Evolutionary conservation across 805 yeast species (phyloP).

Genomic region (Saturnispora hagleri): DNA sequence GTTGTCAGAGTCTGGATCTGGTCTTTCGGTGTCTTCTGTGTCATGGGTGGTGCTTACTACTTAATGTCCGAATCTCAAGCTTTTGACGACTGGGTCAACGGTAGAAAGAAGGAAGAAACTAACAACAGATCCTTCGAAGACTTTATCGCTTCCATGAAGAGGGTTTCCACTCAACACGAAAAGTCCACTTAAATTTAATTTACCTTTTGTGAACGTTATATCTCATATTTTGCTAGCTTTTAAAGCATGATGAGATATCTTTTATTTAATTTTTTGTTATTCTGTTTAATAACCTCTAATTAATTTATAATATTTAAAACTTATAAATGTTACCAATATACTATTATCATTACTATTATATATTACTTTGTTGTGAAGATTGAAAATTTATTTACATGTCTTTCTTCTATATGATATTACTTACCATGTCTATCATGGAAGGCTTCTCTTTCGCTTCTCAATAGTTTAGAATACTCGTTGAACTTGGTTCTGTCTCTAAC

Average conservation of each 20-base stretch:
- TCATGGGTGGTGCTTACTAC: constrained; percentile 94
- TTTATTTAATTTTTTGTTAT: constrained; percentile 1
- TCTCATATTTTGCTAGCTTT: not conserved
- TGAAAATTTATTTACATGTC: not conserved
- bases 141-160: constrained; percentile 74
- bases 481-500: constrained; percentile 19
- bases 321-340: not conserved
- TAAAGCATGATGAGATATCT: not conserved
- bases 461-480: constrained; percentile 19
- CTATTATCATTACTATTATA: not conserved
- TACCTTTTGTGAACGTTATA: constrained; percentile 5
- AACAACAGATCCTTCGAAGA: constrained; percentile 68
- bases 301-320: not conserved
- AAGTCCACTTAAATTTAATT: constrained; percentile 45
- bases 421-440: constrained; percentile 22
- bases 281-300: not conserved
- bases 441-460: constrained; percentile 24
- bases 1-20: constrained; percentile 91
- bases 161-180: constrained; percentile 85
- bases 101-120: constrained; percentile 55
- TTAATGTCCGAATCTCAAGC: constrained; percentile 75
- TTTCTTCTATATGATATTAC: constrained; percentile 7
- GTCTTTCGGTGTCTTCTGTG: constrained; percentile 96
- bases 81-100: constrained; percentile 79
- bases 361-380: not conserved